Base-by-base conservation (phyloP, 345 rosid species). In the Isatis tinctoria region DNA sequence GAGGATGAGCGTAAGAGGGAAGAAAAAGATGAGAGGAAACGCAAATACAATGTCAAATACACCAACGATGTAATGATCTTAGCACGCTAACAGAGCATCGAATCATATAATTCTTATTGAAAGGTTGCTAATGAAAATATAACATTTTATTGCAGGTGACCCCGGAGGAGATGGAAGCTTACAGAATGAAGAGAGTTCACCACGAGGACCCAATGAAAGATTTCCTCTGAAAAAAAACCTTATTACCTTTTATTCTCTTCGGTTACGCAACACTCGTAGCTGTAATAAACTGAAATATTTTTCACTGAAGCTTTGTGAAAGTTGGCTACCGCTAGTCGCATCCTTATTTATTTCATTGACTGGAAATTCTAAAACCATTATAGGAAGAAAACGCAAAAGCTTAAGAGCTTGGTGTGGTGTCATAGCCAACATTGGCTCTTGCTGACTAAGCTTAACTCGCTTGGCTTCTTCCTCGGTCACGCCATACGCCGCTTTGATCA, bases 21-120 rank as follows among this genome's bases (percentile, higher is more conserved):
- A 60, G 84, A 84, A 64, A 86, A 67, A 70, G 90, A 88, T 57
- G 93, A 86, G 67, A 84, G 93, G 71, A 88, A 86, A 79, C 83
- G 93, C 57, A 85, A 86, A 65, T 85, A 85, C 81, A 88, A 85
- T 64, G 90, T 86, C 14, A 82, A 61, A 69, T 84, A 82, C 83
- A 81, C 68, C 32, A 87, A 86, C 40, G 87, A 88, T 88, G 91
- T 82, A 30, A 83, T 11, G 61, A 41, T 16, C 9, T 39, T 45
- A 43, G n/a, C 6, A 56, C 39, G 10, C 27, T 57, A 4, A 4
- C 61, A 28, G 45, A 28, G 45, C 41, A 6, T 41, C 1, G 8
- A 18, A 18, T 58, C 28, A 30, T 27, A 11, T n/a, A n/a, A n/a
- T 65, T 22, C 58, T 65, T 17, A 11, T 14, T 59, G 39, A 59